Evolutionary conservation across 163 green algal genomes (phyloP), one percentile per base, ranked within the genome.

Genomic region (Volvox carteri): DNA sequence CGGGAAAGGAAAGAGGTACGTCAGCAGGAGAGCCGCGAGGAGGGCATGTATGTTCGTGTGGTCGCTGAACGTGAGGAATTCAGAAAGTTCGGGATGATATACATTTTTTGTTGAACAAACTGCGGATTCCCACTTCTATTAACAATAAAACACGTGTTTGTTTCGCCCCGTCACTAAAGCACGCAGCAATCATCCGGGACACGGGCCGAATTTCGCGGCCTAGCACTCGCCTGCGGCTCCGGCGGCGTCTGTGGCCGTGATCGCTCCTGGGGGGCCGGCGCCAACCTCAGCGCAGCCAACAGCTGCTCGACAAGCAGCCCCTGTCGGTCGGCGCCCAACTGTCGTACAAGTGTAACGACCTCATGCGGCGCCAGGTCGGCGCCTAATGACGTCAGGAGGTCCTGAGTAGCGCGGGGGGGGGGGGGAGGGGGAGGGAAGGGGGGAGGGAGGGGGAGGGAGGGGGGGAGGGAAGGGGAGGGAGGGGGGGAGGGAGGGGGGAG

Each of bases 301-400:
- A 93, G 90, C 65, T 90, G 76, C n/a, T 78, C 78, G 1, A 23
- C 52, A 37, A 91, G 86, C 70, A 93, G 74, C 3, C 86, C 86
- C 67, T 91, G 81, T 37, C 67, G 58, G 90, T 93, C 90, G 0
- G 86, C 86, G 28, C 87, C 90, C 84, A 93, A 84, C 35, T 50
- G 18, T 11, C 90, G 86, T 48, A 89, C 84, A 28, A 93, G 86
- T 33, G 90, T 93, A 21, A 85, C 70, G 39, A 72, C 77, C 68
- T 93, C 90, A 50, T 91, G 86, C 39, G 83, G 83, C 18, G 33
- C 89, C 25, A 93, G 21, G 58, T 72, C 77, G 19, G 75, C 39
- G 52, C 86, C 90, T 46, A 85, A 46, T 0, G n/a, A 19, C 25
- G 30, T 58, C 58, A 91, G n/a, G 28, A 86, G 56, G n/a, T 78